Percentiles rank a stretch among this genome's conserved stretches.
These are phyloP conservation scores for Trichoderma sp. DNA, from an alignment of 2,329 filamentous ascomycete genomes.

Conservation along the genomic window DNA sequence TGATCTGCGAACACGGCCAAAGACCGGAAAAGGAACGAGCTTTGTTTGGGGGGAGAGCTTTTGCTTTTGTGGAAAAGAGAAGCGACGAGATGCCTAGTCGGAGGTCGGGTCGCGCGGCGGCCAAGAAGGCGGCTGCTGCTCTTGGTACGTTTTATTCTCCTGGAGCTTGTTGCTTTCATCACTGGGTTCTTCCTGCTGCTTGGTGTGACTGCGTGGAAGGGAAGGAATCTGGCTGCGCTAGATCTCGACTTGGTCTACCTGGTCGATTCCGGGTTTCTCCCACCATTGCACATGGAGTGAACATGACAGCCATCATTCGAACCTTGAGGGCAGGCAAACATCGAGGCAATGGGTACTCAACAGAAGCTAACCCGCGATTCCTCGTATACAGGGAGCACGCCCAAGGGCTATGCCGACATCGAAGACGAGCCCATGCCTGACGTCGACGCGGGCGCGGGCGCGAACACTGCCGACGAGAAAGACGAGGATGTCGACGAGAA, in stretches of 20 bases:
- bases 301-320: neutral
- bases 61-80: conserved; percentile 24
- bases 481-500: conserved; percentile 44
- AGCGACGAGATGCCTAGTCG: conserved; percentile 43
- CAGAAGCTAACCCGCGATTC: conserved; percentile 41
- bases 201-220: too few relatives aligned
- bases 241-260: neutral
- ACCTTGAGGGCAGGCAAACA: conserved; percentile 25
- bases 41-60: neutral
- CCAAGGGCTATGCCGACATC: conserved; percentile 46
- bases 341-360: conserved; percentile 39
- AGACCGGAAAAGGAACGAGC: neutral
- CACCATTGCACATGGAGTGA: neutral
- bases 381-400: conserved; percentile 46
- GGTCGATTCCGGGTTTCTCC: neutral
- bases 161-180: conserved; percentile 3
- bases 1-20: too few relatives aligned
- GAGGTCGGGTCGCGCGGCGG: conserved; percentile 57
- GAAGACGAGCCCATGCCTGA: conserved; percentile 48
- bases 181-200: neutral
- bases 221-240: too few relatives aligned
- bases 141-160: conserved; percentile 47
- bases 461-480: conserved; percentile 32
- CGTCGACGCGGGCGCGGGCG: conserved; percentile 33
- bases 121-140: conserved; percentile 56